Conservation (phyloP, 23 red algal genomes). For the Chondrus crispus region DNA sequence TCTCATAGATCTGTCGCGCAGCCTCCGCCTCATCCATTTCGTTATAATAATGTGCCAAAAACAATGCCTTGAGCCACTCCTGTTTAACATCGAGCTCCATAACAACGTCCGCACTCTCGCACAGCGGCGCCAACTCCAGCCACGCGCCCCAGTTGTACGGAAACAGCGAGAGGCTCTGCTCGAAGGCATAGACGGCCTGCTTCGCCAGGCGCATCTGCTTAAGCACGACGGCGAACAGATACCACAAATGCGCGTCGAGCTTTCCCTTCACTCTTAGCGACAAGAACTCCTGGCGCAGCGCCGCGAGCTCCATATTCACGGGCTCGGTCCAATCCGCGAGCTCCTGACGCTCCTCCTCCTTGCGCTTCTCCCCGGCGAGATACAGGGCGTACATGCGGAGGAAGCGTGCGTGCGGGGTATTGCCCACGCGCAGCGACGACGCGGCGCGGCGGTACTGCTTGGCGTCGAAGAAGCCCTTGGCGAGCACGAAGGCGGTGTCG, state of each 20-base stretch:
- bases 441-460: slow-evolving; percentile 83
- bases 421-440: not conserved
- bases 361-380: slow-evolving; percentile 80
- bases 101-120: slow-evolving; percentile 22
- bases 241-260: slow-evolving; percentile 56
- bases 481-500: slow-evolving; percentile 34
- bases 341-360: slow-evolving; percentile 69
- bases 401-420: slow-evolving; percentile 55
- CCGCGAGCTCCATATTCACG: slow-evolving; percentile 50
- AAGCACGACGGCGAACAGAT: slow-evolving; percentile 64
- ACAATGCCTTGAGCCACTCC: slow-evolving; percentile 71
- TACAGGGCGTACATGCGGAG: slow-evolving; percentile 78
- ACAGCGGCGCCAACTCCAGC: slow-evolving; percentile 53
- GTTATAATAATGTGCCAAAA: slow-evolving; percentile 36
- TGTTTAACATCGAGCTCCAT: slow-evolving; percentile 30
- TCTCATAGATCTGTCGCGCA: slow-evolving; percentile 45
- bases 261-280: not conserved
- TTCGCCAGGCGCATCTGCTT: slow-evolving; percentile 3
- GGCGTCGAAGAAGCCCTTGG: slow-evolving; percentile 64
- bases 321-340: slow-evolving; percentile 36
- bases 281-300: slow-evolving; percentile 42
- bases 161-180: slow-evolving; percentile 39
- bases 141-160: slow-evolving; percentile 78
- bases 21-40: slow-evolving; percentile 46
- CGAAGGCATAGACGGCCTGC: slow-evolving; percentile 34